A percentile compares a stretch with the other conserved stretches of the same genome.
phyloP scores from a whole-genome alignment of 371 early-diverging fungal species.

The Mucor irregularis region DNA sequence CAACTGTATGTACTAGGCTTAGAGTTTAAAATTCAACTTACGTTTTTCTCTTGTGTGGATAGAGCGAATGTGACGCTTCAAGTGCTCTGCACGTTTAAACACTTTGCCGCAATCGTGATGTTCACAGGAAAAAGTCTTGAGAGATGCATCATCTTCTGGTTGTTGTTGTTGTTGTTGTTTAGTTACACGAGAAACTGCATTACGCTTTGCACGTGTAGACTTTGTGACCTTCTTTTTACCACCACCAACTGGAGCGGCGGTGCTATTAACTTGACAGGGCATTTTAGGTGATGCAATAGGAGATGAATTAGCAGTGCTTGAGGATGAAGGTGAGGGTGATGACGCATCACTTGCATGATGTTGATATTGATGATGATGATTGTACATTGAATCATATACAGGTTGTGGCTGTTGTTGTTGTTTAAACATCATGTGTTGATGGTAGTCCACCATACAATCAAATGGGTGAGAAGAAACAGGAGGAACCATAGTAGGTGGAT shows the following conservation, averaged over 20 bases:
- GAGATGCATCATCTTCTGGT: neutral
- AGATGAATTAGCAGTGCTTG: neutral
- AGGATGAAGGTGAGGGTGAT: neutral
- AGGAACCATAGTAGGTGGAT: too few relatives aligned
- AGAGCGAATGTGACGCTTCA: constrained; percentile 77
- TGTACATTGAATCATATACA: too few relatives aligned
- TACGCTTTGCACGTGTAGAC: constrained; percentile 7
- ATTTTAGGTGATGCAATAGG: neutral
- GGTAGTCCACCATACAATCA: neutral
- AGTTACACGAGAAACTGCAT: neutral
- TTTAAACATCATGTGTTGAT: neutral
- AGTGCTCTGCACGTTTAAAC: constrained; percentile 84
- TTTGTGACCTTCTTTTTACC: constrained; percentile 2
- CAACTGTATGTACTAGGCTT: too few relatives aligned
- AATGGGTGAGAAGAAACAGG: neutral
- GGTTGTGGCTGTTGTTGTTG: too few relatives aligned
- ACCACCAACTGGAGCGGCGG: neutral
- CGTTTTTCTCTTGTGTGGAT: constrained; percentile 61
- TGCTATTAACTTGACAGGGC: too few relatives aligned
- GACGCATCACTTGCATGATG: too few relatives aligned
- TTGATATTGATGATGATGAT: neutral
- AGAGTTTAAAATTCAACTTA: too few relatives aligned
- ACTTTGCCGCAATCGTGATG: constrained; percentile 65
- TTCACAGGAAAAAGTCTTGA: constrained; percentile 48
- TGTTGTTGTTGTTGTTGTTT: neutral